phyloP scores from a whole-genome alignment of 192 early-diverging fungal genomes.

The Entomortierella lignicola region DNA sequence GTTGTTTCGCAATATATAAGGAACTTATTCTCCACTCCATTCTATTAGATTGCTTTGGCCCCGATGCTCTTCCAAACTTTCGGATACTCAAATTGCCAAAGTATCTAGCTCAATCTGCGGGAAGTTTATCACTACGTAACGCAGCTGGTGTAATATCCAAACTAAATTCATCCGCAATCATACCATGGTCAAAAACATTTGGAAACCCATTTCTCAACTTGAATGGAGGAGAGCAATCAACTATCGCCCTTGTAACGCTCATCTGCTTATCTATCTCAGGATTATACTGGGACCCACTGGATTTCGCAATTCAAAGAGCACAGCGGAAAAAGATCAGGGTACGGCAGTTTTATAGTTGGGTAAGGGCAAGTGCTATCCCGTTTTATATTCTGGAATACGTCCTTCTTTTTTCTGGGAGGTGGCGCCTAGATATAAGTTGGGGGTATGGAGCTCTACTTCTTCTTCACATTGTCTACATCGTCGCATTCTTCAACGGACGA shows the following conservation, averaged over 20 bases:
- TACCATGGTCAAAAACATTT: constrained; percentile 14
- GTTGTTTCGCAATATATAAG: background rate
- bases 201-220: background rate
- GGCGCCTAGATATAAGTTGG: background rate
- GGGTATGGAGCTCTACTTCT: background rate
- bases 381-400: constrained; percentile 9
- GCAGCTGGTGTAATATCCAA: background rate
- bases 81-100: background rate
- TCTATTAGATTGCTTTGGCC: constrained; percentile 6
- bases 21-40: background rate
- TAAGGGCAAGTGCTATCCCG: background rate
- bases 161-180: background rate
- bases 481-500: constrained; percentile 4
- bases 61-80: background rate
- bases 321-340: constrained; percentile 13
- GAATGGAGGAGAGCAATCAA: background rate
- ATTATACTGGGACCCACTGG: constrained; percentile 28
- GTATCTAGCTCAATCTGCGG: background rate
- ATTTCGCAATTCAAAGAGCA: constrained; percentile 5
- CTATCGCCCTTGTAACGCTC: background rate
- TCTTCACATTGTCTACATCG: constrained; percentile 1
- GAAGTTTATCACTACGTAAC: background rate
- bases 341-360: constrained; percentile 17
- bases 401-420: background rate
- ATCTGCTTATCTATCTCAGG: constrained; percentile 1